Conservation (phyloP, 2,329 filamentous ascomycete genomes). For the Rhinocladiella mackenziei region DNA sequence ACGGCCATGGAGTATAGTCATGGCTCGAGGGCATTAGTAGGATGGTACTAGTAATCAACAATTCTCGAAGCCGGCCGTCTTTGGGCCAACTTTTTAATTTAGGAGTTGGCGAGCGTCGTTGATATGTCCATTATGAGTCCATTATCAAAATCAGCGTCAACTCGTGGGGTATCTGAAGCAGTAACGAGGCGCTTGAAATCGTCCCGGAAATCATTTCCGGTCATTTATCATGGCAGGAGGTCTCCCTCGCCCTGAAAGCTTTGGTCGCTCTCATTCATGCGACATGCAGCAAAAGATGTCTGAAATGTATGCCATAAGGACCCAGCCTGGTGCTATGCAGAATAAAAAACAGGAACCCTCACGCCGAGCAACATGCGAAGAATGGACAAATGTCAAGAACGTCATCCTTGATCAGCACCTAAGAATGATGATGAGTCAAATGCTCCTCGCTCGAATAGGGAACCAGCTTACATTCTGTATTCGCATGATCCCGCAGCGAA, state of each 20-base stretch:
- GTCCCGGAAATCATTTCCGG: conserved; percentile 29
- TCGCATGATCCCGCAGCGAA: conserved; percentile 64
- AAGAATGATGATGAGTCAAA: conserved; percentile 3
- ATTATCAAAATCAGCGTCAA: conserved; percentile 46
- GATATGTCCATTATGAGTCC: conserved; percentile 17
- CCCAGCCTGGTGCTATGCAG: conserved; percentile 21
- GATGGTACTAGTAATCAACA: no score
- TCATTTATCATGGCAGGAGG: conserved; percentile 28
- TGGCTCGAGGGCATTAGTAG: no score
- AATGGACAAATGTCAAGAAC: background rate
- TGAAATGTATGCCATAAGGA: conserved; percentile 11
- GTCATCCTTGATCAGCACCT: conserved; percentile 18
- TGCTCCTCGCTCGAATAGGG: background rate
- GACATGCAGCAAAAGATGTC: background rate
- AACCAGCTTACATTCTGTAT: conserved; percentile 62
- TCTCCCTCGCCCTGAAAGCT: background rate
- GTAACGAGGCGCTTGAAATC: conserved; percentile 46
- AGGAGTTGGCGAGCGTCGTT: no score
- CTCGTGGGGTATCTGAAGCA: conserved; percentile 48
- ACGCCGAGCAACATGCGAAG: background rate
- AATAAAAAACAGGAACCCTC: conserved; percentile 24
- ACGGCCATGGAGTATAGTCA: no score
- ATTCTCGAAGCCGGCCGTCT: no score
- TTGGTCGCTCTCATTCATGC: background rate
- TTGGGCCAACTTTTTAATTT: no score